Evolutionary conservation across 805 yeast species (phyloP).

Genomic region (Ogataea degrootiae): DNA sequence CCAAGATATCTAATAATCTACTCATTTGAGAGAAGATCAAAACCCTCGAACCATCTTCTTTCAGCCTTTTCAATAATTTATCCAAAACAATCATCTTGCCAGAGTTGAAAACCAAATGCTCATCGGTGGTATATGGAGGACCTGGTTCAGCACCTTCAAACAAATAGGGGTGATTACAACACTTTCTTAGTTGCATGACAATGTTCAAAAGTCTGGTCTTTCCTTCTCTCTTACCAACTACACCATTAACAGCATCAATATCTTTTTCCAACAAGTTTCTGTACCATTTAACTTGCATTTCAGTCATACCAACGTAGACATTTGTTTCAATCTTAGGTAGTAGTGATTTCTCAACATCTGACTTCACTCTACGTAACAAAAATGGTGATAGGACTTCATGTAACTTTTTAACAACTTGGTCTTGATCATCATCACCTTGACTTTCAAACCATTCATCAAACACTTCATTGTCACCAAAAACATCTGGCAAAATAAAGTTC

Average conservation of each 20-base stretch:
- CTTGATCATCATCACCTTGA: conserved; percentile 65
- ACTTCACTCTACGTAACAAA: conserved; percentile 79
- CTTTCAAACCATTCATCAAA: conserved; percentile 91
- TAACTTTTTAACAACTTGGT: conserved; percentile 77
- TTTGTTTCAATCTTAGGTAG: conserved; percentile 89
- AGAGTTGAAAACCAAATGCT: conserved; percentile 83
- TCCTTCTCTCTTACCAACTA: conserved; percentile 88
- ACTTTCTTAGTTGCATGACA: conserved; percentile 94
- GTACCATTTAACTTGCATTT: conserved; percentile 93
- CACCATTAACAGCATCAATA: conserved; percentile 94
- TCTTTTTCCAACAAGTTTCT: conserved; percentile 84
- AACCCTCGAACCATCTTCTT: conserved; percentile 79
- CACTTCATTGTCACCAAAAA: conserved; percentile 83
- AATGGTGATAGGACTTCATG: conserved; percentile 89
- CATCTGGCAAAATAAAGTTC: conserved; percentile 89
- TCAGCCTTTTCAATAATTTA: conserved; percentile 67
- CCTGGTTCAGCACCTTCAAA: conserved; percentile 99
- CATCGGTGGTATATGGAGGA: conserved; percentile 95
- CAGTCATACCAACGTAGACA: conserved; percentile 89
- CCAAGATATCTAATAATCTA: conserved; percentile 80
- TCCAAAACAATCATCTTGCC: conserved; percentile 90
- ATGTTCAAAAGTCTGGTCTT: conserved; percentile 87
- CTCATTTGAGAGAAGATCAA: conserved; percentile 93
- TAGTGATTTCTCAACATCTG: conserved; percentile 88
- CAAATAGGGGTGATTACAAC: conserved; percentile 95